Conservation (phyloP, 208 protist species). For the Borovskyia barvae region DNA sequence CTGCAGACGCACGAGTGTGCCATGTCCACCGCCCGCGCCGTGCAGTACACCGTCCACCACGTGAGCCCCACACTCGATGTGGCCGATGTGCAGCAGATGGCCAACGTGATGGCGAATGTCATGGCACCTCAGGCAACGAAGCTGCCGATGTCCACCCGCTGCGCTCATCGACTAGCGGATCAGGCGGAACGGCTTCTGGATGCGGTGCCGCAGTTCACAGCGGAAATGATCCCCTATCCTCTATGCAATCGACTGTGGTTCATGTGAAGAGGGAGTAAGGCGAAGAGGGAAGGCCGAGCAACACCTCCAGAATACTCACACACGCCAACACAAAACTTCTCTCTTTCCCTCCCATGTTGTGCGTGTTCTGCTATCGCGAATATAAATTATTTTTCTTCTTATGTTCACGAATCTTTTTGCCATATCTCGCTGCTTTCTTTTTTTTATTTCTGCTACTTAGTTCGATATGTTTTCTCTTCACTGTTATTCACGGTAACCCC, state of each 20-base stretch:
- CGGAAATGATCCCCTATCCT: constrained; percentile 75
- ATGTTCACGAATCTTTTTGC: neutral
- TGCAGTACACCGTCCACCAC: constrained; percentile 83
- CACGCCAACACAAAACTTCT: too few species aligned
- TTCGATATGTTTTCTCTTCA: neutral
- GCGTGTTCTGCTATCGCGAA: neutral
- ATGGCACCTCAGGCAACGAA: constrained; percentile 78
- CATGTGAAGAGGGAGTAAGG: constrained; percentile 29
- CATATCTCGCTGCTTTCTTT: constrained; percentile 8
- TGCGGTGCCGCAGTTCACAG: constrained; percentile 62
- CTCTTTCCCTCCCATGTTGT: neutral
- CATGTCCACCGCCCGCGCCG: constrained; percentile 82
- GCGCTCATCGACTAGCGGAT: constrained; percentile 77
- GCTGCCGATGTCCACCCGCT: constrained; percentile 87
- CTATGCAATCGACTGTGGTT: constrained; percentile 81
- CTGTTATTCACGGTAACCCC: too few species aligned
- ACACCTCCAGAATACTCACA: too few species aligned
- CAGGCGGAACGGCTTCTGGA: constrained; percentile 75
- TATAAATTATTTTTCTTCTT: neutral
- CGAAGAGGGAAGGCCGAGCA: neutral
- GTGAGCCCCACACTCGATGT: constrained; percentile 67
- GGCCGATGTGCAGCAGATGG: constrained; percentile 75
- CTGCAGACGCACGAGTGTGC: constrained; percentile 84
- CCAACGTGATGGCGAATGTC: constrained; percentile 72
- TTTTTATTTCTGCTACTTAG: constrained; percentile 8